These are phyloP conservation scores for Hanseniaspora valbyensis DNA, from an alignment of 805 yeast genomes.

Conservation along the genomic window DNA sequence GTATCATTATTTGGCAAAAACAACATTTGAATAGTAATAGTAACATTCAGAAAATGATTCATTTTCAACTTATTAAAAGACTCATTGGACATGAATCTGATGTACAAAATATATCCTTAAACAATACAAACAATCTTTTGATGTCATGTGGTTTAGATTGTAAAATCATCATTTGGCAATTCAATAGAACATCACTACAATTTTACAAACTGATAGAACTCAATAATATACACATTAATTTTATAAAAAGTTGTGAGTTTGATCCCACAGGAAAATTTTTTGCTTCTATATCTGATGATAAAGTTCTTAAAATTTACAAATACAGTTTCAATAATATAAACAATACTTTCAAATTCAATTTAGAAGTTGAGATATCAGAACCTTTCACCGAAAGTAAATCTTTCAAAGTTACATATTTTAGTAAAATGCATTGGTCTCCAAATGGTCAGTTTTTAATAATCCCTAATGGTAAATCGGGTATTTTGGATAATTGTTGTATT, in stretches of 20 bases:
- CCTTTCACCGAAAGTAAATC: constrained; percentile 65
- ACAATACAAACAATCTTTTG: constrained; percentile 81
- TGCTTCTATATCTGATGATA: constrained; percentile 93
- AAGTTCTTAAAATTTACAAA: constrained; percentile 78
- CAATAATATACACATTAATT: constrained; percentile 82
- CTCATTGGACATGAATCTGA: constrained; percentile 96
- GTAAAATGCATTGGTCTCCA: constrained; percentile 82
- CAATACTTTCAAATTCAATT: constrained; percentile 63
- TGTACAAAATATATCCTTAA: constrained; percentile 96
- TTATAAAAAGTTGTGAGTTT: constrained; percentile 91
- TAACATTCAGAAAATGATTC: constrained; percentile 23
- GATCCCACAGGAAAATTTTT: constrained; percentile 97
- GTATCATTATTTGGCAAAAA: constrained; percentile 82
- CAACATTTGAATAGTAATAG: constrained; percentile 19
- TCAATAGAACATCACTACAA: constrained; percentile 40
- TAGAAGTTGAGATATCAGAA: constrained; percentile 70
- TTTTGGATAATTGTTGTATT: constrained; percentile 49
- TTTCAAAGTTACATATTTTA: constrained; percentile 83
- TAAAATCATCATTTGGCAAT: constrained; percentile 88
- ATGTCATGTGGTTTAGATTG: constrained; percentile 93
- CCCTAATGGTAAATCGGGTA: constrained; percentile 78
- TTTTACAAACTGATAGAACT: constrained; percentile 77
- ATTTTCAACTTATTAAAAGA: constrained; percentile 65
- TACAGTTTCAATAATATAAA: constrained; percentile 53
- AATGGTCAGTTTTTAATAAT: constrained; percentile 81